Evolutionary conservation across 768 basidiomycete genomes (phyloP), one percentile per base, ranked within the genome.

Genomic region (Bullera alba): DNA sequence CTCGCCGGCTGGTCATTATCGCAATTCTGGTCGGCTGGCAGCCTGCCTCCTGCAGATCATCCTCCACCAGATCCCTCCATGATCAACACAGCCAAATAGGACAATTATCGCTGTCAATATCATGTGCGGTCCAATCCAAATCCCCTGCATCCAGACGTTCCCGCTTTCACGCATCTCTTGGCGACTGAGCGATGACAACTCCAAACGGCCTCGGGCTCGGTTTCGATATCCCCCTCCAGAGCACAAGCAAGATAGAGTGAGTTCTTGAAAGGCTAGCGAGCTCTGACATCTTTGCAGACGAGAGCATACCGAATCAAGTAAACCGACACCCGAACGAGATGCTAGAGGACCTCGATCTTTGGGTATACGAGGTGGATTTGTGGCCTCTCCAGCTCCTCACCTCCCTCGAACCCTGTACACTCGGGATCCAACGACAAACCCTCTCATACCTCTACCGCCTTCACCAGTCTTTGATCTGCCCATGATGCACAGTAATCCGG

Each of bases 361-460:
- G 8, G 53, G 50, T 10, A 37, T 48, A 15, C 54, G 58, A 7
- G 42, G 51, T 22, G 27, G 51, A 22, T 52, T 60, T 41, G 42
- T 55, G 7, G 38, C 46, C 3, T 19, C 54, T 5, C 57, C 57
- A 19, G 46, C 50, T 1, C 17, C 44, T 3, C 48, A 29, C 6
- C 54, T 60, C 15, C 54, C 51, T 26, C 46, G 50, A 15, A 60
- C 50, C 3, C 34, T 51, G 28, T 60, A 60, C 39, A 54, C 53
- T 17, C 27, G 46, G n/a, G 23, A 48, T 37, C 46, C 57, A 19
- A 15, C 45, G 6, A 34, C 44, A n/a, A 58, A 58, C 35, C 51
- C 53, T 5, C 45, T 58, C 2, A 43, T 50, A 48, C 8, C 25
- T 54, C 17, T 23, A 26, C 6, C 6, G 12, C 19, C 39, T 21